Percentiles rank a stretch among this genome's conserved stretches.
Evolutionary conservation across 2,329 filamentous ascomycete genomes (phyloP).

Genomic region (Elsinoe australis): DNA sequence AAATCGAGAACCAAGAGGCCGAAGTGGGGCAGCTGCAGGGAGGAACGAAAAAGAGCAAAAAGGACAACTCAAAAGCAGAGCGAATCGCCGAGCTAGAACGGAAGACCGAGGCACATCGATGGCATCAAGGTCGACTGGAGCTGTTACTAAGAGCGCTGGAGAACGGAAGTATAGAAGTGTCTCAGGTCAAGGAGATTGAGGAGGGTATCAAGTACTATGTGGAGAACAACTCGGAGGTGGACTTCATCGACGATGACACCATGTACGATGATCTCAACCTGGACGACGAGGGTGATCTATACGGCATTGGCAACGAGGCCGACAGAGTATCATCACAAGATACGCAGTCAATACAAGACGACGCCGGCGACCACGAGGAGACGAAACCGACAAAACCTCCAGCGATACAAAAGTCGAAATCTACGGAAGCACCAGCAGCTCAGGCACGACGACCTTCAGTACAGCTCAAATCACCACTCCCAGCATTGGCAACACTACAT

Average conservation of each 20-base stretch:
- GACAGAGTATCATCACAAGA: conserved; percentile 94
- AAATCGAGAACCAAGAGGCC: conserved; percentile 87
- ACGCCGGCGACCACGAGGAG: conserved; percentile 54
- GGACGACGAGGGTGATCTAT: conserved; percentile 83
- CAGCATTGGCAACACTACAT: conserved; percentile 85
- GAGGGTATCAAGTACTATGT: conserved; percentile 95
- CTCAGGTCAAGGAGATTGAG: conserved; percentile 79
- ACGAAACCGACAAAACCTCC: conserved; percentile 51
- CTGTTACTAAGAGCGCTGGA: conserved; percentile 82
- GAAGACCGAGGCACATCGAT: conserved; percentile 86
- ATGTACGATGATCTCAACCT: conserved; percentile 93
- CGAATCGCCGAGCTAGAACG: conserved; percentile 79
- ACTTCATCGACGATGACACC: conserved; percentile 88
- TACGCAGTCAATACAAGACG: conserved; percentile 83
- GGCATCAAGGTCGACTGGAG: conserved; percentile 90
- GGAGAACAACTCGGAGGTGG: conserved; percentile 75
- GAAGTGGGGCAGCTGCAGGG: conserved; percentile 80
- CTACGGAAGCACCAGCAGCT: conserved; percentile 51
- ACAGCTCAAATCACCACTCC: conserved; percentile 87
- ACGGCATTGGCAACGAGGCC: conserved; percentile 69
- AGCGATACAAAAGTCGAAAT: conserved; percentile 58
- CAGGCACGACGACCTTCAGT: conserved; percentile 67
- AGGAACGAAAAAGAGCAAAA: conserved; percentile 92
- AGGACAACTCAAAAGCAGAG: conserved; percentile 72
- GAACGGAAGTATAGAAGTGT: conserved; percentile 82